Evolutionary conservation across 1,284 basidiomycete genomes (phyloP).

Genomic region (Tilletia indica): DNA sequence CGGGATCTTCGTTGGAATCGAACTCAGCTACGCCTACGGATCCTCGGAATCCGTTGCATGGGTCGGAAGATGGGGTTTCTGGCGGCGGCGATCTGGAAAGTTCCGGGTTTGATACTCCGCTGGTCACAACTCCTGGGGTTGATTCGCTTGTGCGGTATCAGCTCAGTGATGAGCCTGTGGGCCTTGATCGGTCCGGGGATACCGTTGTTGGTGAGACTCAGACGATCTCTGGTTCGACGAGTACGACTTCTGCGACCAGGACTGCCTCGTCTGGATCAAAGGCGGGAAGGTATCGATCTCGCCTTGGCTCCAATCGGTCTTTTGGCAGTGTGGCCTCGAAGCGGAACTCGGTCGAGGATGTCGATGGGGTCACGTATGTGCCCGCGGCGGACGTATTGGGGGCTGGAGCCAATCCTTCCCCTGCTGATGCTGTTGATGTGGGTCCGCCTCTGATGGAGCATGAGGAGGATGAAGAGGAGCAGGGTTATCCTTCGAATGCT

Average conservation of each 20-base stretch:
- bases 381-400: neutral
- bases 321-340: neutral
- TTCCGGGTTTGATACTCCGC: neutral
- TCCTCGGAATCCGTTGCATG: neutral
- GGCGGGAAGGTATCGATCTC: neutral
- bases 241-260: neutral
- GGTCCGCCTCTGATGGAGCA: neutral
- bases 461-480: neutral
- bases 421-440: neutral
- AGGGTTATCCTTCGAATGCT: neutral
- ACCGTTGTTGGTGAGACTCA: neutral
- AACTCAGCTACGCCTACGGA: slow-evolving; percentile 6
- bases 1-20: slow-evolving; percentile 10
- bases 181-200: neutral
- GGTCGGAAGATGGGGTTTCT: neutral
- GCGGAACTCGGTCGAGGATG: neutral
- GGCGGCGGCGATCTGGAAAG: too few species aligned
- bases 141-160: slow-evolving; percentile 8
- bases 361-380: neutral
- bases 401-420: neutral
- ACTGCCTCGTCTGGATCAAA: neutral
- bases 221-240: neutral
- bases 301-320: neutral
- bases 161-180: slow-evolving; percentile 10
- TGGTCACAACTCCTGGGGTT: neutral